A percentile compares a stretch with the other conserved stretches of the same genome.
Evolutionary conservation across 2,329 filamentous ascomycete species (phyloP).

Genomic region (Penicillium brasilianum): DNA sequence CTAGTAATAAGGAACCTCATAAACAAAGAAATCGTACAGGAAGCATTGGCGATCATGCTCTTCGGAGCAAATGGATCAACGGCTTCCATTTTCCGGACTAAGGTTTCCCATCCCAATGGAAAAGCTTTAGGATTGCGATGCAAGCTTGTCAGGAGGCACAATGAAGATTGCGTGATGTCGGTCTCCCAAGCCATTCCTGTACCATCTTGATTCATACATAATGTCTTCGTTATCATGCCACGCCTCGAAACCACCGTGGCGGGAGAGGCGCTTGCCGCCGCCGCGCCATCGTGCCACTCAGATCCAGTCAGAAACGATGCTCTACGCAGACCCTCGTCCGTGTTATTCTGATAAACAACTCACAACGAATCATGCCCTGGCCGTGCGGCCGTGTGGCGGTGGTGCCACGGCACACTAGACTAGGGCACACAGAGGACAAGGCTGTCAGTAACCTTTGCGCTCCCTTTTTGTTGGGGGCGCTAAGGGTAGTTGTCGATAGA

Average conservation of each 20-base stretch:
- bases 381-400: conserved; percentile 1
- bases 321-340: not conserved
- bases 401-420: conserved; percentile 12
- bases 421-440: not conserved
- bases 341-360: conserved; percentile 13
- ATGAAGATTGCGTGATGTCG: conserved; percentile 7
- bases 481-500: not conserved
- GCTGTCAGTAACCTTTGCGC: not conserved
- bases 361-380: conserved; percentile 15
- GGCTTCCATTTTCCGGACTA: not conserved
- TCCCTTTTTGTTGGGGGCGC: conserved; percentile 6
- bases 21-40: not conserved
- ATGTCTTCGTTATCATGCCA: conserved; percentile 3
- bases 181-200: not conserved
- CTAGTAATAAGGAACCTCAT: not conserved
- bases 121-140: not conserved
- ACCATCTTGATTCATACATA: conserved; percentile 3
- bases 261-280: conserved; percentile 29
- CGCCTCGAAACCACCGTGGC: conserved; percentile 18
- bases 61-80: not conserved
- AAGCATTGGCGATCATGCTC: conserved; percentile 11
- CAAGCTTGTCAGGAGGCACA: conserved; percentile 13
- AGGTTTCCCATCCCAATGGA: not conserved
- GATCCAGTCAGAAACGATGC: conserved; percentile 9
- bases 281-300: conserved; percentile 19